Evolutionary conservation across 345 rosid species (phyloP).

Genomic region (Boechera divaricarpa): DNA sequence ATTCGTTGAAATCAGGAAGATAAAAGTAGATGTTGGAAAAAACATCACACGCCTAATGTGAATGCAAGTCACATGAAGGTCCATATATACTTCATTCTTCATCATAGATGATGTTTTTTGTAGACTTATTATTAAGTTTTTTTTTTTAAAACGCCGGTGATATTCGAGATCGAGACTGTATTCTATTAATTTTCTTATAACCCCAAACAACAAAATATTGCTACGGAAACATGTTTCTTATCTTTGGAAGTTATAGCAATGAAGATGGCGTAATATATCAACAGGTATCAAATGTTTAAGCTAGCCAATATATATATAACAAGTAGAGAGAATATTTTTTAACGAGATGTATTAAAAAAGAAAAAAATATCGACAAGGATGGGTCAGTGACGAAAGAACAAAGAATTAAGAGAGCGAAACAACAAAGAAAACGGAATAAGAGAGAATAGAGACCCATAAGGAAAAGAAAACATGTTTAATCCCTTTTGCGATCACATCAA

Average conservation of each 20-base stretch:
- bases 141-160: background rate
- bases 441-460: constrained; percentile 26
- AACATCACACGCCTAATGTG: constrained; percentile 2
- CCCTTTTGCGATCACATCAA: constrained; percentile 36
- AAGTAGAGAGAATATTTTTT: background rate
- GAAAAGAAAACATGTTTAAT: constrained; percentile 24
- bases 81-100: constrained; percentile 7
- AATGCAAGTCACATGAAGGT: constrained; percentile 19
- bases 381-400: constrained; percentile 32
- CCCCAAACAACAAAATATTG: background rate
- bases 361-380: background rate
- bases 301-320: background rate
- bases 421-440: background rate
- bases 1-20: background rate
- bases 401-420: background rate
- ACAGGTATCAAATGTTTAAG: background rate
- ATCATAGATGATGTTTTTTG: background rate
- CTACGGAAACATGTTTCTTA: background rate
- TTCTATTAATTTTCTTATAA: background rate
- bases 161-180: background rate
- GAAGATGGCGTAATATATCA: constrained; percentile 6
- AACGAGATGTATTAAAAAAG: background rate
- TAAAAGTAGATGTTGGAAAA: background rate
- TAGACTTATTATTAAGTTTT: background rate
- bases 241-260: background rate